Evolutionary conservation across 208 protist genomes (phyloP).

Genomic region (Crithidia brevicula): DNA sequence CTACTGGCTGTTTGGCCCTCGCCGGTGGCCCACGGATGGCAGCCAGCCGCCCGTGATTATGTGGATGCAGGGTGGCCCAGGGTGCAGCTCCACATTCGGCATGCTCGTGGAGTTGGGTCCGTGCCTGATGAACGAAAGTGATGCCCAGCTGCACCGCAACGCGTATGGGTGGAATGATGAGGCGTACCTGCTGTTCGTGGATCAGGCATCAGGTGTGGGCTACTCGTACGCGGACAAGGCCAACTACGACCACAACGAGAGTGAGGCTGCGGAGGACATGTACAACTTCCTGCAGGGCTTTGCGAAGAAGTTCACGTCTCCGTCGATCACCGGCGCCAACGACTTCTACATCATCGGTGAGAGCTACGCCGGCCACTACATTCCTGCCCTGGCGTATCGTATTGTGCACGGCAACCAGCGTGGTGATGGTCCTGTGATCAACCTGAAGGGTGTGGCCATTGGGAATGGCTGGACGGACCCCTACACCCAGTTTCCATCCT

Average conservation of each 20-base stretch:
- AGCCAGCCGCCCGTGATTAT: constrained; percentile 69
- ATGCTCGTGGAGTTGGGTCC: constrained; percentile 84
- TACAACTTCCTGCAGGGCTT: constrained; percentile 86
- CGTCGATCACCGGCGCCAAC: constrained; percentile 60
- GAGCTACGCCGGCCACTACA: constrained; percentile 87
- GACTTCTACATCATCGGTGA: constrained; percentile 87
- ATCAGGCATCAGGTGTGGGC: constrained; percentile 92
- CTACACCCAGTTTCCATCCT: constrained; percentile 66
- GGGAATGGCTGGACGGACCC: constrained; percentile 91
- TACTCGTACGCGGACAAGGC: constrained; percentile 71
- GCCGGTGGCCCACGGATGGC: constrained; percentile 45
- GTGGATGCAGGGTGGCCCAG: constrained; percentile 94
- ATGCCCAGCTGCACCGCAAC: constrained; percentile 57
- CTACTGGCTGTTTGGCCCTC: constrained; percentile 90
- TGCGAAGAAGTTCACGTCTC: constrained; percentile 48
- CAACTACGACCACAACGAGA: constrained; percentile 76
- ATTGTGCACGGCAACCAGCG: constrained; percentile 28
- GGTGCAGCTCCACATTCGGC: constrained; percentile 80
- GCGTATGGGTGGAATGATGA: constrained; percentile 82
- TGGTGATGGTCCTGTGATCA: constrained; percentile 28
- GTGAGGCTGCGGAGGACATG: constrained; percentile 86
- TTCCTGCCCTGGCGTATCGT: constrained; percentile 47
- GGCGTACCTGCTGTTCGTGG: constrained; percentile 90
- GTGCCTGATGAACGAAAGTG: constrained; percentile 64
- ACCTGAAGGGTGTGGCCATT: constrained; percentile 69